Evolutionary conservation across 495 filamentous ascomycete genomes (phyloP), one percentile per base, ranked within the genome.

Genomic region (Aeminium ludgeri): DNA sequence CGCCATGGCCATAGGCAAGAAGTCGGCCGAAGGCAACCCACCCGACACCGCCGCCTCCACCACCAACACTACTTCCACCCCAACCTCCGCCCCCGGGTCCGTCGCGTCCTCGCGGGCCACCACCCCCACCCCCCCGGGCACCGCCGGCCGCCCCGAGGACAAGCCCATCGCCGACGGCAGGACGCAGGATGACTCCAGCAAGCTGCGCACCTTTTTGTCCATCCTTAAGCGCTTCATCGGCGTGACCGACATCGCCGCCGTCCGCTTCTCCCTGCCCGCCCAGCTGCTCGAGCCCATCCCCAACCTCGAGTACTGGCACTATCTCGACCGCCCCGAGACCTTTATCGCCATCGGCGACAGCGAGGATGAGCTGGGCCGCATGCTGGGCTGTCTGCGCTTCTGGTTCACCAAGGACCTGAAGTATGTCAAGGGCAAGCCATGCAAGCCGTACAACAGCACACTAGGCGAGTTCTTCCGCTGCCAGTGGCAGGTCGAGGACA

Each of bases 341-440:
- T 97, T 97, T 61, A 74, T 84, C 52, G 86, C 85, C 43, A 95
- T 97, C 62, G 89, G 87, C 44, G 87, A 87, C 53, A 87, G 87
- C 7, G 80, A 95, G 46, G 85, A 95, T 49, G 69, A 74, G 6
- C 65, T 95, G 37, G 87, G 85, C 46, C 85, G 89, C 42, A 95
- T 92, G 78, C 69, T 97, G 30, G 86, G 80, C 46, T 80, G 91
- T 25, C 61, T 94, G 53, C 74, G 89, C 27, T 97, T 97, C 57
- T 97, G 89, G 89, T 96, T 95, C 50, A 94, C 89, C 18, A 96
- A 96, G 56, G 89, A 97, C 56, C 58, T 97, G 69, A 97, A 96
- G 74, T 97, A 94, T 53, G 83, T 93, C 50, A 96, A 96, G 59
- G 87, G 89, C 34, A 93, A 86, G 64, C 89, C 89, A 8, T 94